Evolutionary conservation across 2,329 filamentous ascomycete species (phyloP).

Genomic region (Graphium sp.): DNA sequence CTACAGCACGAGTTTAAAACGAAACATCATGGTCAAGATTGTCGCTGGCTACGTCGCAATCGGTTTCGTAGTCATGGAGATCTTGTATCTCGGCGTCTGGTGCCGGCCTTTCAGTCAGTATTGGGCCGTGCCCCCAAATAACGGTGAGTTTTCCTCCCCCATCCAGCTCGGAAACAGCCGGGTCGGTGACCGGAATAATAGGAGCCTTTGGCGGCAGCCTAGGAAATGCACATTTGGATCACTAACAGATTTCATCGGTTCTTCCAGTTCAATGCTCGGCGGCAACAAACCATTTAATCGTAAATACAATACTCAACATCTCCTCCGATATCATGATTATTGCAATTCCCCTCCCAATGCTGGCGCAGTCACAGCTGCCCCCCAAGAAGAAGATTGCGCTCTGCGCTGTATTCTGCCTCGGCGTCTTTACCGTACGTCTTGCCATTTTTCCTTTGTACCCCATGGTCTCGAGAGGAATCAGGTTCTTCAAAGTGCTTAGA

Average conservation of each 20-base stretch:
- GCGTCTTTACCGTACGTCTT: slow-evolving; percentile 24
- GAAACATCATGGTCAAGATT: slow-evolving; percentile 28
- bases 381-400: slow-evolving; percentile 35
- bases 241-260: slow-evolving; percentile 6
- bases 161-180: too few relatives aligned
- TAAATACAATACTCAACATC: slow-evolving; percentile 41
- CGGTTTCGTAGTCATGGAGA: slow-evolving; percentile 33
- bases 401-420: slow-evolving; percentile 24
- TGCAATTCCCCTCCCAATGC: slow-evolving; percentile 34
- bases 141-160: slow-evolving; percentile 18
- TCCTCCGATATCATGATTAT: slow-evolving; percentile 44
- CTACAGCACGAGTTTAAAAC: slow-evolving; percentile 23
- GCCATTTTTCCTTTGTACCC: background rate
- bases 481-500: background rate
- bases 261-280: slow-evolving; percentile 37
- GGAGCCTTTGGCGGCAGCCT: too few relatives aligned
- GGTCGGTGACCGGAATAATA: slow-evolving; percentile 2
- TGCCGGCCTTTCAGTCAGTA: slow-evolving; percentile 38
- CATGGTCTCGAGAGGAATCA: too few relatives aligned
- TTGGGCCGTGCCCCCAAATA: slow-evolving; percentile 36
- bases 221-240: background rate
- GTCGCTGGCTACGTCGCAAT: slow-evolving; percentile 26
- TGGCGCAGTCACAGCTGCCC: slow-evolving; percentile 30
- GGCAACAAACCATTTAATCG: slow-evolving; percentile 37
- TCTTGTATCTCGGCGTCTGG: slow-evolving; percentile 31